phyloP scores from a whole-genome alignment of 371 early-diverging fungal species.

The Haplosporangium sp. region DNA sequence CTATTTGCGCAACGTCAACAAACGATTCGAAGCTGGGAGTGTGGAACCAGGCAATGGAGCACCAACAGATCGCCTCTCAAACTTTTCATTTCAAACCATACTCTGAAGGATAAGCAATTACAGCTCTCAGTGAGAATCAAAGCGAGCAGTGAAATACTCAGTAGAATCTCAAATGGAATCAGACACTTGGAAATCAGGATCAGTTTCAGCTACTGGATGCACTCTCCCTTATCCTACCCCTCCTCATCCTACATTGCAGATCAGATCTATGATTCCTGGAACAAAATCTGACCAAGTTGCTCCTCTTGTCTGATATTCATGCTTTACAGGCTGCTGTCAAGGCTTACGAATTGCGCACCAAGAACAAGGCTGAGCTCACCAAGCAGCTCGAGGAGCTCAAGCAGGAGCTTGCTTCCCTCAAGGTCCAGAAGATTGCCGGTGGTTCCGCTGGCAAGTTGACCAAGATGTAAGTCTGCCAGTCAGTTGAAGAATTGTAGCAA shows the following conservation, averaged over 20 bases:
- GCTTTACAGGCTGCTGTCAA: constrained; percentile 79
- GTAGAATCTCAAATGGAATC: neutral
- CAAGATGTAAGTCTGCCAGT: constrained; percentile 73
- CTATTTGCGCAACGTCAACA: no score
- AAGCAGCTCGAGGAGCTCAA: constrained; percentile 93
- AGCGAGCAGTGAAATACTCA: neutral
- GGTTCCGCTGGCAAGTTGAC: constrained; percentile 79
- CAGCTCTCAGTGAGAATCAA: no score
- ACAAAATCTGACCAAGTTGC: constrained; percentile 26
- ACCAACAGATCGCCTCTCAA: no score
- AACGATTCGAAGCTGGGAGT: no score
- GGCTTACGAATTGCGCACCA: constrained; percentile 90
- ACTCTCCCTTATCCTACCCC: neutral
- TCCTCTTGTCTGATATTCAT: constrained; percentile 6
- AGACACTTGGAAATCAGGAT: neutral
- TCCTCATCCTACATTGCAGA: neutral
- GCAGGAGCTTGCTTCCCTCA: constrained; percentile 90
- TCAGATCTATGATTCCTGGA: neutral
- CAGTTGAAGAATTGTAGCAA: neutral
- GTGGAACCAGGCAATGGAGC: no score
- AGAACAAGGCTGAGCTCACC: constrained; percentile 90
- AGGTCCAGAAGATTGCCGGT: constrained; percentile 92
- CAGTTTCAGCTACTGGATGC: neutral
- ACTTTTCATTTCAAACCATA: no score
- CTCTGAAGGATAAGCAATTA: no score